phyloP scores from a whole-genome alignment of 176 grass and related monocot species.

The Carex myosuroides region DNA sequence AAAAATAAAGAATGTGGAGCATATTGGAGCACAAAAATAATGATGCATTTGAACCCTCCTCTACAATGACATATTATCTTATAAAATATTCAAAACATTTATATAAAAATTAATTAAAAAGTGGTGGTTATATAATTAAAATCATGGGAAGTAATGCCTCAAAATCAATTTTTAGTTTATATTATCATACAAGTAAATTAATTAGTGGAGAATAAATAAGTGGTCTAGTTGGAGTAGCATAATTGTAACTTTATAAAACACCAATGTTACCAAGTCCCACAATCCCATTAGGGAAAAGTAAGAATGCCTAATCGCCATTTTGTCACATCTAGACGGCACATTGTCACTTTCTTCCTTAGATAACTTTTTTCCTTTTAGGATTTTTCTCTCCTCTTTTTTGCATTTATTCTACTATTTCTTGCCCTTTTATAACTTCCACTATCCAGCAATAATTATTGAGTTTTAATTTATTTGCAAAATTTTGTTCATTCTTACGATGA shows the following conservation, averaged over 20 bases:
- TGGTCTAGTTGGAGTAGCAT: conserved; percentile 8
- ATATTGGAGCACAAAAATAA: too few species aligned
- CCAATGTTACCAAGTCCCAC: conserved; percentile 22
- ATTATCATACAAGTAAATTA: background rate
- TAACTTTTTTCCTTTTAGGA: background rate
- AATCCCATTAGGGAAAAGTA: conserved; percentile 14
- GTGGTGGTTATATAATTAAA: background rate
- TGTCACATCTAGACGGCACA: conserved; percentile 3
- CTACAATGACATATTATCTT: background rate
- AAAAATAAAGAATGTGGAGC: too few species aligned
- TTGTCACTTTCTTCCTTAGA: background rate
- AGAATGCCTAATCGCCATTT: conserved; percentile 16
- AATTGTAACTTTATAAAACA: conserved; percentile 20
- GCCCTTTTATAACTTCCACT: background rate
- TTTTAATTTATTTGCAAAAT: too few species aligned
- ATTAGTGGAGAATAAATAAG: conserved; percentile 12
- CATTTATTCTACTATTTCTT: background rate
- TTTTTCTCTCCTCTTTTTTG: background rate
- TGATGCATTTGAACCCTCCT: too few species aligned
- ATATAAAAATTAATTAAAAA: background rate
- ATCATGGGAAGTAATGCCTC: background rate
- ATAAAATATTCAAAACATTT: background rate
- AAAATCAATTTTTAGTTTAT: background rate
- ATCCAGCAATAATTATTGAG: background rate
- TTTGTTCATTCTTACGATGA: too few species aligned